A percentile compares a stretch with the other conserved stretches of the same genome.
These are phyloP conservation scores for Tolypocladium tropicale DNA, from an alignment of 2,329 filamentous ascomycete genomes.

Conservation along the genomic window DNA sequence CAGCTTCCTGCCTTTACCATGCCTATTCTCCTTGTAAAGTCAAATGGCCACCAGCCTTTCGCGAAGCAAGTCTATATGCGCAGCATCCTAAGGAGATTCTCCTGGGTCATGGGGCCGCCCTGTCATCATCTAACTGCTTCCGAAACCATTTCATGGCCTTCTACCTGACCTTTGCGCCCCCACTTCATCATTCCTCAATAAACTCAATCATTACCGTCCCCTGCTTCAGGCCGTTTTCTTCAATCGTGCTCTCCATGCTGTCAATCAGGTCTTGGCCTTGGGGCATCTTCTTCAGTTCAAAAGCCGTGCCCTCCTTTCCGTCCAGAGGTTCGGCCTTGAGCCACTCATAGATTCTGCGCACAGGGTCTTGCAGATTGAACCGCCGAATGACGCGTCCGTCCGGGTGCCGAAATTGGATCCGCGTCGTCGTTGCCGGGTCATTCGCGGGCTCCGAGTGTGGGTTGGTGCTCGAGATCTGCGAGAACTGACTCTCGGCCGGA, in stretches of 20 bases:
- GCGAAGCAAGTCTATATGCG: not conserved
- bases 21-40: not conserved
- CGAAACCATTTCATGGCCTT: not conserved
- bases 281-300: constrained; percentile 78
- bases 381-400: constrained; percentile 76
- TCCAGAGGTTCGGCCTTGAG: constrained; percentile 81
- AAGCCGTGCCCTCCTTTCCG: constrained; percentile 65
- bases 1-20: not conserved
- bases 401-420: constrained; percentile 87
- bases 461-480: constrained; percentile 57
- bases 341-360: constrained; percentile 88
- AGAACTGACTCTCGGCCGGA: constrained; percentile 40
- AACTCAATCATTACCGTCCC: constrained; percentile 95
- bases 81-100: not conserved
- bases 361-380: constrained; percentile 68
- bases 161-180: not conserved
- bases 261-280: constrained; percentile 74
- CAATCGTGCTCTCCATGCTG: constrained; percentile 61
- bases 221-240: constrained; percentile 78
- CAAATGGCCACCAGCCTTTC: not conserved
- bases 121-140: not conserved
- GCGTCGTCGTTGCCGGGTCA: constrained; percentile 62
- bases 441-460: constrained; percentile 71
- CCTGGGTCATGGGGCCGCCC: not conserved
- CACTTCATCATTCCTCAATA: constrained; percentile 39